These are phyloP conservation scores for Hippophae rhamnoides DNA, from an alignment of 306 rosid genomes.

Conservation along the genomic window DNA sequence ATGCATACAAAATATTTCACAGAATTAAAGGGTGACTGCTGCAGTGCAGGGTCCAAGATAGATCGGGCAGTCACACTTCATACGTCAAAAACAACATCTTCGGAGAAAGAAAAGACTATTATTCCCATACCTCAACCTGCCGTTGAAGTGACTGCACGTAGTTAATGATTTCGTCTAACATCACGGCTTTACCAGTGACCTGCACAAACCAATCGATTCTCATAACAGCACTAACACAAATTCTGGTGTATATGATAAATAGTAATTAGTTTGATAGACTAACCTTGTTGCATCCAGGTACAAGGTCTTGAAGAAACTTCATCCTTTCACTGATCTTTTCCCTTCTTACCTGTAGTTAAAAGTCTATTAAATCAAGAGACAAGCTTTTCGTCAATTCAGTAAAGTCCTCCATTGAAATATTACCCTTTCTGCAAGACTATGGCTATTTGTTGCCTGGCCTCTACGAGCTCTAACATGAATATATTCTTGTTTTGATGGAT, in stretches of 20 bases:
- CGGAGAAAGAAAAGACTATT: background rate
- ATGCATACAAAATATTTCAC: too few species aligned
- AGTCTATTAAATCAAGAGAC: slow-evolving; percentile 9
- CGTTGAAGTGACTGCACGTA: slow-evolving; percentile 94
- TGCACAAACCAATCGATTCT: slow-evolving; percentile 18
- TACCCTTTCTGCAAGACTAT: slow-evolving; percentile 98
- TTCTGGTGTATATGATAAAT: slow-evolving; percentile 3
- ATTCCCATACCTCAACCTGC: slow-evolving; percentile 77
- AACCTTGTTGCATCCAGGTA: slow-evolving; percentile 98
- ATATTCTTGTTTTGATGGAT: slow-evolving; percentile 75
- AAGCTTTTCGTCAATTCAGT: background rate
- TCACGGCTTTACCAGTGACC: slow-evolving; percentile 99
- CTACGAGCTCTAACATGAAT: slow-evolving; percentile 93
- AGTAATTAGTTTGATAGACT: slow-evolving; percentile 16
- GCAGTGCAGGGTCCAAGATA: too few species aligned
- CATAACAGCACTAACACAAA: slow-evolving; percentile 3
- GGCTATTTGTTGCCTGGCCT: slow-evolving; percentile 99
- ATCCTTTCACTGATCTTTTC: slow-evolving; percentile 97
- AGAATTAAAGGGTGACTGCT: too few species aligned
- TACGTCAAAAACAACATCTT: slow-evolving; percentile 1
- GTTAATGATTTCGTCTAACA: slow-evolving; percentile 96
- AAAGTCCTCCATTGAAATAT: slow-evolving; percentile 11
- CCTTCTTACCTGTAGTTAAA: slow-evolving; percentile 69
- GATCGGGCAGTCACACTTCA: slow-evolving; percentile 1
- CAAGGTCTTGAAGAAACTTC: slow-evolving; percentile 99